These are phyloP conservation scores for Eucalyptus globulus DNA, from an alignment of 345 rosid species.

Conservation along the genomic window DNA sequence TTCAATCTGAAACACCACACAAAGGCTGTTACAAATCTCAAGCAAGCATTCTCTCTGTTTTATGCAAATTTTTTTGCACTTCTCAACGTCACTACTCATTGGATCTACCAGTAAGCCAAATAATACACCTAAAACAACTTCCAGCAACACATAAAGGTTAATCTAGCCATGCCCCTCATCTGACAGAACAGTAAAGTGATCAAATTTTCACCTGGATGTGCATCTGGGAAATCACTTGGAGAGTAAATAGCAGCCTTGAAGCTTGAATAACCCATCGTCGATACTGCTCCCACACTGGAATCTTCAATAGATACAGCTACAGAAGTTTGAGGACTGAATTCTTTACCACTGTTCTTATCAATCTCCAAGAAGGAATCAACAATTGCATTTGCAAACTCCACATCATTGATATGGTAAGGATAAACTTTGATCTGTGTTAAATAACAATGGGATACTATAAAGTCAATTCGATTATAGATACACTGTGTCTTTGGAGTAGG, in stretches of 20 bases:
- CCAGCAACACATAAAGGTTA: constrained; percentile 17
- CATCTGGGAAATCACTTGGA: constrained; percentile 74
- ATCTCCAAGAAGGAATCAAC: constrained; percentile 71
- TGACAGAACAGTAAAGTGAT: neutral
- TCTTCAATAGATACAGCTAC: constrained; percentile 7
- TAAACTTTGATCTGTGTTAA: constrained; percentile 39
- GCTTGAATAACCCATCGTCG: constrained; percentile 3
- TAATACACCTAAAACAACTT: constrained; percentile 11
- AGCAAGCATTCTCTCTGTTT: neutral
- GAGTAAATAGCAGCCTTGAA: constrained; percentile 27
- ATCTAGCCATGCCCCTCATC: neutral
- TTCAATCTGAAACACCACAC: neutral
- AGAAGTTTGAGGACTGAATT: constrained; percentile 7
- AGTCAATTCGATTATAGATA: neutral
- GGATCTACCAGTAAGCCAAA: neutral
- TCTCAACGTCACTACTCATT: neutral
- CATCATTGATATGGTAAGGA: constrained; percentile 73
- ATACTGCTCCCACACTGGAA: constrained; percentile 2
- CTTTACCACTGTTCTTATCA: constrained; percentile 10
- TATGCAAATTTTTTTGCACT: neutral
- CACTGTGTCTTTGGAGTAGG: neutral
- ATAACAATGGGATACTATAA: neutral
- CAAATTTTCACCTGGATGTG: constrained; percentile 54
- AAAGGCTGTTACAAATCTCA: neutral
- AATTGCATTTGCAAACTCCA: constrained; percentile 68